Percentiles rank a stretch among this genome's conserved stretches.
Conservation (phyloP, 2,329 filamentous ascomycete species). For the Alternaria sp. region DNA sequence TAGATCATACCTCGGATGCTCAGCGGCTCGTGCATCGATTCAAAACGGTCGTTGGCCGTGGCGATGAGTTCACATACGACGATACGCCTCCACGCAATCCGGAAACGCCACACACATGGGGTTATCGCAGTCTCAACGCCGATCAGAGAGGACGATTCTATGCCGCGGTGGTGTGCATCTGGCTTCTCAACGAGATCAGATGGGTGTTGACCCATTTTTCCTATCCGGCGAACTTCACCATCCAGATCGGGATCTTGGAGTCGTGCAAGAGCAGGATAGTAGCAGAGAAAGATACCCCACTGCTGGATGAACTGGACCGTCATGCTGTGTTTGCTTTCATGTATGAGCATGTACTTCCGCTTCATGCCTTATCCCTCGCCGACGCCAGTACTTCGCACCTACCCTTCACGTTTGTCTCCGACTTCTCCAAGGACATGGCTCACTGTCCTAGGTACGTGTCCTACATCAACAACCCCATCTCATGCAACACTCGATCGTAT, state of each 20-base stretch:
- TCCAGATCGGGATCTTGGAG: slow-evolving; percentile 2
- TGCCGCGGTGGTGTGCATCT: slow-evolving; percentile 24
- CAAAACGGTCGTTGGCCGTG: slow-evolving; percentile 4
- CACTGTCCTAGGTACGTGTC: slow-evolving; percentile 7
- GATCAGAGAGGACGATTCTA: slow-evolving; percentile 33
- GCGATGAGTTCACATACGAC: slow-evolving; percentile 9
- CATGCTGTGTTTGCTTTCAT: slow-evolving; percentile 29
- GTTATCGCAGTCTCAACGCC: slow-evolving; percentile 16
- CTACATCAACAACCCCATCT: neutral
- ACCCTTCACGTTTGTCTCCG: slow-evolving; percentile 24
- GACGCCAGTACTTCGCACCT: slow-evolving; percentile 21
- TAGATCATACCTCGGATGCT: slow-evolving; percentile 8
- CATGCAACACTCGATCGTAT: neutral
- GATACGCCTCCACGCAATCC: neutral
- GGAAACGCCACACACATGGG: slow-evolving; percentile 2
- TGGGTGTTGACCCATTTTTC: slow-evolving; percentile 29
- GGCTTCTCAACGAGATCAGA: slow-evolving; percentile 34
- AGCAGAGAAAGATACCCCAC: neutral
- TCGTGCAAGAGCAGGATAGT: neutral
- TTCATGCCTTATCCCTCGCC: slow-evolving; percentile 18
- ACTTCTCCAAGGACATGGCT: slow-evolving; percentile 1
- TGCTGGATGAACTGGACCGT: slow-evolving; percentile 29
- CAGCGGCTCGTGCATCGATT: slow-evolving; percentile 4
- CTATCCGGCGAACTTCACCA: slow-evolving; percentile 5
- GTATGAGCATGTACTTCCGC: slow-evolving; percentile 33